A percentile compares a stretch with the other conserved stretches of the same genome.
These are phyloP conservation scores for Phytophthora boehmeriae DNA, from an alignment of 352 stramenopile genomes.

Conservation along the genomic window DNA sequence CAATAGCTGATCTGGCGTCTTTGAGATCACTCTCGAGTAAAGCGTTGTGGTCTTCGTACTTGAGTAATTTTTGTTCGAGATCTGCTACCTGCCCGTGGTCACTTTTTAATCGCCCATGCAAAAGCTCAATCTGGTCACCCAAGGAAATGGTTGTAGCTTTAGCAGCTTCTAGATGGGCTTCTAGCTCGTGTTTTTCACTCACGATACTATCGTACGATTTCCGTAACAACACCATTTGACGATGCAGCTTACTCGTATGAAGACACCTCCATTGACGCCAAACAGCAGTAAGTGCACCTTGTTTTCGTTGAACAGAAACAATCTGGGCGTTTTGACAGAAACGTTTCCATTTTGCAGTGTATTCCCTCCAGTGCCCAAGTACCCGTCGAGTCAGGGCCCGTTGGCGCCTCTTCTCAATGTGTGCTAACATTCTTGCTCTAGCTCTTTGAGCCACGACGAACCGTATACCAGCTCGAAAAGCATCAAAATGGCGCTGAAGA, in stretches of 20 bases:
- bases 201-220: slow-evolving; percentile 19
- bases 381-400: slow-evolving; percentile 22
- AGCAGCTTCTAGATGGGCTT: slow-evolving; percentile 47
- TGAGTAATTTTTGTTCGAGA: slow-evolving; percentile 41
- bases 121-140: slow-evolving; percentile 36
- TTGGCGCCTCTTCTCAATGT: slow-evolving; percentile 34
- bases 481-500: slow-evolving; percentile 57
- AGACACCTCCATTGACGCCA: slow-evolving; percentile 54
- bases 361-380: slow-evolving; percentile 29
- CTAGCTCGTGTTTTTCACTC: slow-evolving; percentile 47
- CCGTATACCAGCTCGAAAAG: slow-evolving; percentile 44
- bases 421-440: slow-evolving; percentile 28
- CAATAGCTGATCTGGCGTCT: slow-evolving; percentile 15
- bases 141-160: slow-evolving; percentile 49
- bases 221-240: slow-evolving; percentile 20
- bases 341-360: slow-evolving; percentile 23
- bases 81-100: slow-evolving; percentile 33
- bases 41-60: slow-evolving; percentile 33
- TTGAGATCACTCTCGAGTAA: slow-evolving; percentile 31
- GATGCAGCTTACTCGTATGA: slow-evolving; percentile 23
- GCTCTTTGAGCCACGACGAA: slow-evolving; percentile 29
- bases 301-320: slow-evolving; percentile 24
- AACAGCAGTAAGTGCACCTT: slow-evolving; percentile 18
- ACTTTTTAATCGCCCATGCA: slow-evolving; percentile 33
- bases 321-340: slow-evolving; percentile 20